phyloP scores from a whole-genome alignment of 768 basidiomycete genomes.

The Boletus rubescentipes region DNA sequence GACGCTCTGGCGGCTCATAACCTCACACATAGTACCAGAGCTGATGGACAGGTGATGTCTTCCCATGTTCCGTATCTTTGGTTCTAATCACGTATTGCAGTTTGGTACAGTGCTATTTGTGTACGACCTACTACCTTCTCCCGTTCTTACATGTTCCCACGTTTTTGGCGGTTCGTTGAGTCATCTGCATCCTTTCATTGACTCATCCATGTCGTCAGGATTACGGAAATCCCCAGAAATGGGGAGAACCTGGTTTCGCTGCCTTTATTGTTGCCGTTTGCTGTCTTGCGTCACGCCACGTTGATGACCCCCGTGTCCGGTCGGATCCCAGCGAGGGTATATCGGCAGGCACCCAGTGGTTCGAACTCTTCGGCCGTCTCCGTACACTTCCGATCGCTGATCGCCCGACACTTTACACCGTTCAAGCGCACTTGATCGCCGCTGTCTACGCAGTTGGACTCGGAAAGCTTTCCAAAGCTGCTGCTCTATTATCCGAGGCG shows the following conservation, averaged over 20 bases:
- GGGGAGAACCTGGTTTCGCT: constrained; percentile 94
- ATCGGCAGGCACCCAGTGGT: constrained; percentile 90
- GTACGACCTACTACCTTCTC: constrained; percentile 90
- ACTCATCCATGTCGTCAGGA: constrained; percentile 49
- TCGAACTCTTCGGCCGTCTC: constrained; percentile 82
- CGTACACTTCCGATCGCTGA: constrained; percentile 89
- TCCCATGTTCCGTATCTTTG: constrained; percentile 6
- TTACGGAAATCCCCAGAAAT: constrained; percentile 91
- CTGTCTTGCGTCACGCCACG: constrained; percentile 87
- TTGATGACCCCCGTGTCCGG: constrained; percentile 88
- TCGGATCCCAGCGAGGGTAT: constrained; percentile 78
- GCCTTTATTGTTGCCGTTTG: constrained; percentile 93
- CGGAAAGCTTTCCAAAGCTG: constrained; percentile 84
- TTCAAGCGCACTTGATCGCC: constrained; percentile 89
- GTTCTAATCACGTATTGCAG: constrained; percentile 36
- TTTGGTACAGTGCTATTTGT: constrained; percentile 80
- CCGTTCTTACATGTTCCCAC: constrained; percentile 92
- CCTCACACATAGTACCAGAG: constrained; percentile 82
- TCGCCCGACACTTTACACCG: constrained; percentile 86
- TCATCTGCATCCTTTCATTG: constrained; percentile 7
- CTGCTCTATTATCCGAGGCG: constrained; percentile 82
- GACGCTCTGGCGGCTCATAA: constrained; percentile 83
- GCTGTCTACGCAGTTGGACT: constrained; percentile 91
- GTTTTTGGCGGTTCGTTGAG: constrained; percentile 64
- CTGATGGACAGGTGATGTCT: constrained; percentile 84